Percentiles rank a stretch among this genome's conserved stretches.
These are phyloP conservation scores for Suillus americanus DNA, from an alignment of 768 basidiomycete genomes.

Conservation along the genomic window DNA sequence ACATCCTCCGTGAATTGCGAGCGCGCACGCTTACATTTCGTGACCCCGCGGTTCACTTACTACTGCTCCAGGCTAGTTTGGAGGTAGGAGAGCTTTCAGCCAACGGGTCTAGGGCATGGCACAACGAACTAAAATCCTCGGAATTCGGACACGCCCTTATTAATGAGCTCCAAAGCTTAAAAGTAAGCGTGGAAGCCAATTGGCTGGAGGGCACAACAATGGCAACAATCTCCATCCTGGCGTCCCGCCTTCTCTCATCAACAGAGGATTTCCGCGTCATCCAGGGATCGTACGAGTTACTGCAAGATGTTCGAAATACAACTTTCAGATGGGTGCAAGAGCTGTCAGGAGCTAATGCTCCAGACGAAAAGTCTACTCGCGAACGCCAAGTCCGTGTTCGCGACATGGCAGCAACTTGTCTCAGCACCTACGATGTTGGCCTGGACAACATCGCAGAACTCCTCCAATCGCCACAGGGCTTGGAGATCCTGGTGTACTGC, in stretches of 20 bases:
- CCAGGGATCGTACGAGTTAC: conserved; percentile 20
- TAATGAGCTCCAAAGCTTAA: conserved; percentile 28
- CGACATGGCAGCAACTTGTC: conserved; percentile 22
- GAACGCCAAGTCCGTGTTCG: conserved; percentile 12
- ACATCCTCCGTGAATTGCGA: conserved; percentile 42
- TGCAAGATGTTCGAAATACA: conserved; percentile 31
- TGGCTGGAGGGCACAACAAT: conserved; percentile 35
- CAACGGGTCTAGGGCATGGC: conserved; percentile 32
- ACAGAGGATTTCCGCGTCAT: conserved; percentile 13
- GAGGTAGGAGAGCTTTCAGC: conserved; percentile 34
- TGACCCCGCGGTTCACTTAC: conserved; percentile 35
- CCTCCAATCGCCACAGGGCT: conserved; percentile 23
- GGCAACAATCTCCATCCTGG: conserved; percentile 29
- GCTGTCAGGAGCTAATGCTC: conserved; percentile 17
- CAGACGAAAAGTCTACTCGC: not conserved
- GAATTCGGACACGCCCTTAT: conserved; percentile 36
- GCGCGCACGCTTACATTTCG: conserved; percentile 35
- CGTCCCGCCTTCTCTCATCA: conserved; percentile 34
- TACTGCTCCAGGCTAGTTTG: conserved; percentile 41
- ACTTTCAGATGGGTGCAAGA: conserved; percentile 37
- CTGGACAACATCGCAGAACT: conserved; percentile 1
- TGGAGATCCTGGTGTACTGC: conserved; percentile 33
- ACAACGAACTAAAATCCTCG: conserved; percentile 30
- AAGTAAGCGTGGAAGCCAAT: conserved; percentile 33
- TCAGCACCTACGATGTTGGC: conserved; percentile 31